Evolutionary conservation across 306 rosid species (phyloP).

Genomic region (Pyrus bretschneideri): DNA sequence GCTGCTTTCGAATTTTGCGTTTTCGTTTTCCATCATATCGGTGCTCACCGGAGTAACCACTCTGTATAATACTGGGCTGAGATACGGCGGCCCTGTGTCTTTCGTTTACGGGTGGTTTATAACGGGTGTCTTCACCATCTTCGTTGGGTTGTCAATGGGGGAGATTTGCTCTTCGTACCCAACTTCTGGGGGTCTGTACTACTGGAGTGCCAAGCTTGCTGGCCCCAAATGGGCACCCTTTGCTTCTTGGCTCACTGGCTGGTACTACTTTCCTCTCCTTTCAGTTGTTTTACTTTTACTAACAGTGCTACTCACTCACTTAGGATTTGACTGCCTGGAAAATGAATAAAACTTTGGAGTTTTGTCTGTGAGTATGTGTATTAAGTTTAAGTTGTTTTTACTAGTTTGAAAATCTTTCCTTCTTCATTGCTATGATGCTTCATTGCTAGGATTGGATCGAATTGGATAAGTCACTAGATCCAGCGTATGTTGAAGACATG

Average conservation of each 20-base stretch:
- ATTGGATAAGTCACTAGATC: too few species aligned
- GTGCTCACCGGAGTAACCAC: conserved; percentile 89
- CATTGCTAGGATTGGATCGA: too few species aligned
- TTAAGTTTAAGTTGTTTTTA: neutral
- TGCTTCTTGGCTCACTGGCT: conserved; percentile 98
- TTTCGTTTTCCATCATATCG: conserved; percentile 89
- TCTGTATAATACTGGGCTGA: conserved; percentile 81
- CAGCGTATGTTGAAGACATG: neutral
- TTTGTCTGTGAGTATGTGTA: too few species aligned
- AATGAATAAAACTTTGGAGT: neutral
- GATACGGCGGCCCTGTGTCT: conserved; percentile 77
- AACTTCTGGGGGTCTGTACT: conserved; percentile 94
- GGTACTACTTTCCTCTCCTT: conserved; percentile 33
- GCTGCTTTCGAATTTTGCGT: conserved; percentile 79
- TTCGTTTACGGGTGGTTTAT: conserved; percentile 80
- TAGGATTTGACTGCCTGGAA: neutral
- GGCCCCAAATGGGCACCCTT: conserved; percentile 90
- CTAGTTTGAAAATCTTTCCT: neutral
- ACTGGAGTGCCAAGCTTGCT: conserved; percentile 98
- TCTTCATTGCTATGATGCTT: too few species aligned
- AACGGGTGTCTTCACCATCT: conserved; percentile 69
- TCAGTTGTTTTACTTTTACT: neutral
- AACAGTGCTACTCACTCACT: neutral
- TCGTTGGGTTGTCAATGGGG: conserved; percentile 88
- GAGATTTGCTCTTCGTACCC: conserved; percentile 95